Conservation (phyloP, 164 flowering plant species). For the Dillenia suffruticosa region DNA sequence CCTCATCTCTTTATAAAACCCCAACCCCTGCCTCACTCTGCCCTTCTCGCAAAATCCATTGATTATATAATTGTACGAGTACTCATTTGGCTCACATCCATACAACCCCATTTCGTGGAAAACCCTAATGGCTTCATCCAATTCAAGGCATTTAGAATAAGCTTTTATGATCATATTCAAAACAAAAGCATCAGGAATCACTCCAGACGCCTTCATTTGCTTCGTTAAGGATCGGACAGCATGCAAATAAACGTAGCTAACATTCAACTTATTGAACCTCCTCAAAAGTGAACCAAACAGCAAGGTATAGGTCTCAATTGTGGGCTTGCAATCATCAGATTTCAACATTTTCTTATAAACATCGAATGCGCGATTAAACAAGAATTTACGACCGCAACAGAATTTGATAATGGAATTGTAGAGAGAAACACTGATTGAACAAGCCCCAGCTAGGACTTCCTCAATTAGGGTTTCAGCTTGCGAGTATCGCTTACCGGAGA, state of each 20-base stretch:
- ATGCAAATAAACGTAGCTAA: constrained; percentile 60
- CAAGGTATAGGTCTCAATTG: constrained; percentile 62
- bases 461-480: constrained; percentile 61
- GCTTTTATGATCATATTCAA: constrained; percentile 89
- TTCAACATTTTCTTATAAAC: constrained; percentile 72
- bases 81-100: constrained; percentile 64
- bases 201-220: constrained; percentile 81
- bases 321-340: constrained; percentile 52
- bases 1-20: constrained; percentile 74
- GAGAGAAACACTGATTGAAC: constrained; percentile 41
- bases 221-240: constrained; percentile 58
- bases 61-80: constrained; percentile 54
- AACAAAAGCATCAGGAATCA: constrained; percentile 61
- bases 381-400: constrained; percentile 47
- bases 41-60: constrained; percentile 88
- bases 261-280: constrained; percentile 55
- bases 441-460: constrained; percentile 83
- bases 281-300: constrained; percentile 47
- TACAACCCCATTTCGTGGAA: constrained; percentile 86
- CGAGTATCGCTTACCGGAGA: constrained; percentile 33
- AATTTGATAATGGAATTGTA: constrained; percentile 59
- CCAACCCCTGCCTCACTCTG: constrained; percentile 48
- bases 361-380: constrained; percentile 71
- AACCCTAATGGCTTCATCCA: constrained; percentile 73
- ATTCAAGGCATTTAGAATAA: constrained; percentile 56